Evolutionary conservation across 352 stramenopile species (phyloP).

Genomic region (Phytophthora capsici): DNA sequence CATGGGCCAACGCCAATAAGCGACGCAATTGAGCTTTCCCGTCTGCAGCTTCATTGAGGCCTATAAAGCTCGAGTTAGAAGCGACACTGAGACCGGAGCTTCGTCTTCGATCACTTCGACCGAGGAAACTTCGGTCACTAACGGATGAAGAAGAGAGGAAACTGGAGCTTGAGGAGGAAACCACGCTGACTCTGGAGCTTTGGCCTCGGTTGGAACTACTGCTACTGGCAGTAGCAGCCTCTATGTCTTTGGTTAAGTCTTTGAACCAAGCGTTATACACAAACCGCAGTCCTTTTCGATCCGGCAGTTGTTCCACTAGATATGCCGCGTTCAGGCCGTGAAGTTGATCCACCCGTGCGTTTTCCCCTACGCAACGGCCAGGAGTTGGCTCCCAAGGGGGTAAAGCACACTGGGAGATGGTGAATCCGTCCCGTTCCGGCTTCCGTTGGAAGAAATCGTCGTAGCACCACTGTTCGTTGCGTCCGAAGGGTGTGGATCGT

Average conservation of each 20-base stretch:
- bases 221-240: neutral
- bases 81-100: neutral
- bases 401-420: slow-evolving; percentile 28
- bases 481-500: slow-evolving; percentile 27
- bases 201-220: neutral
- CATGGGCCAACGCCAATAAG: slow-evolving; percentile 20
- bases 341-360: slow-evolving; percentile 38
- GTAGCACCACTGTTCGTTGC: slow-evolving; percentile 44
- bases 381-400: slow-evolving; percentile 13
- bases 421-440: slow-evolving; percentile 23
- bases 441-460: slow-evolving; percentile 30
- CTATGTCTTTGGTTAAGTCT: slow-evolving; percentile 1
- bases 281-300: slow-evolving; percentile 26
- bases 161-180: neutral
- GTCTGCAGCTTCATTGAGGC: slow-evolving; percentile 20
- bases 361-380: slow-evolving; percentile 15
- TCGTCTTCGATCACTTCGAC: slow-evolving; percentile 6
- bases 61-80: slow-evolving; percentile 6
- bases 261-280: slow-evolving; percentile 41
- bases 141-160: neutral
- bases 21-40: slow-evolving; percentile 15
- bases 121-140: slow-evolving; percentile 7
- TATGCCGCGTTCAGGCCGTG: slow-evolving; percentile 35
- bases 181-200: neutral
- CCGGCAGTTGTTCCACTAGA: slow-evolving; percentile 30